These are phyloP conservation scores for Penicillium arizonense DNA, from an alignment of 495 filamentous ascomycete species.

Conservation along the genomic window DNA sequence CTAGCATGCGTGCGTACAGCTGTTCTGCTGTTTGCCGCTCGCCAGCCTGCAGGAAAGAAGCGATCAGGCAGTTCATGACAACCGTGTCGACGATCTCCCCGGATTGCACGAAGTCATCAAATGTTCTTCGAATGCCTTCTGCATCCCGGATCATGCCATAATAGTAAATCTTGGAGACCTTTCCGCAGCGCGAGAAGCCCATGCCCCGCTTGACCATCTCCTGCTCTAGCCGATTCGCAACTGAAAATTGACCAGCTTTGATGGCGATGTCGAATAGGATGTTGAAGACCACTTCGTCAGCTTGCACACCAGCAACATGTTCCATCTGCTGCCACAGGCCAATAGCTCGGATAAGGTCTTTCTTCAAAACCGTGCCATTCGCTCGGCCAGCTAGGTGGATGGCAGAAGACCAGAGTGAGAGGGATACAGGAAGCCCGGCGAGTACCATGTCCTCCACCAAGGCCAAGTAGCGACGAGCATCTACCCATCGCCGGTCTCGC, in stretches of 20 bases:
- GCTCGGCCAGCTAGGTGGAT: constrained; percentile 75
- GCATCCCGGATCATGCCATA: constrained; percentile 69
- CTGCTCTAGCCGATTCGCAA: constrained; percentile 78
- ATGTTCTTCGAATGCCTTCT: constrained; percentile 66
- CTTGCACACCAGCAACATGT: constrained; percentile 57
- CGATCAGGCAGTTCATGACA: constrained; percentile 81
- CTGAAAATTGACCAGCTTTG: constrained; percentile 74
- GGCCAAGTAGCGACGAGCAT: constrained; percentile 71
- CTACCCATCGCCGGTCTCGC: constrained; percentile 35
- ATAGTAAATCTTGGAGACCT: constrained; percentile 78
- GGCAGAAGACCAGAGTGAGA: constrained; percentile 76
- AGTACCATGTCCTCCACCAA: constrained; percentile 79
- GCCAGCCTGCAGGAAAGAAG: constrained; percentile 68
- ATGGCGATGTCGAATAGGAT: constrained; percentile 87
- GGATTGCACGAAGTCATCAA: constrained; percentile 69
- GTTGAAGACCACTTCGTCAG: constrained; percentile 77
- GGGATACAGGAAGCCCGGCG: constrained; percentile 60
- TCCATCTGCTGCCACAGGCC: constrained; percentile 92
- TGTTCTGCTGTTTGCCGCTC: constrained; percentile 71
- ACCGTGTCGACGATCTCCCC: constrained; percentile 88
- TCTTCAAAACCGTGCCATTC: constrained; percentile 56
- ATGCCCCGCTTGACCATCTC: constrained; percentile 74
- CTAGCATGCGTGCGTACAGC: constrained; percentile 76
- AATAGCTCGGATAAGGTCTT: constrained; percentile 70
- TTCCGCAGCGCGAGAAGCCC: constrained; percentile 67